Evolutionary conservation across 495 filamentous ascomycete species (phyloP).

Genomic region (Poronia punctata): DNA sequence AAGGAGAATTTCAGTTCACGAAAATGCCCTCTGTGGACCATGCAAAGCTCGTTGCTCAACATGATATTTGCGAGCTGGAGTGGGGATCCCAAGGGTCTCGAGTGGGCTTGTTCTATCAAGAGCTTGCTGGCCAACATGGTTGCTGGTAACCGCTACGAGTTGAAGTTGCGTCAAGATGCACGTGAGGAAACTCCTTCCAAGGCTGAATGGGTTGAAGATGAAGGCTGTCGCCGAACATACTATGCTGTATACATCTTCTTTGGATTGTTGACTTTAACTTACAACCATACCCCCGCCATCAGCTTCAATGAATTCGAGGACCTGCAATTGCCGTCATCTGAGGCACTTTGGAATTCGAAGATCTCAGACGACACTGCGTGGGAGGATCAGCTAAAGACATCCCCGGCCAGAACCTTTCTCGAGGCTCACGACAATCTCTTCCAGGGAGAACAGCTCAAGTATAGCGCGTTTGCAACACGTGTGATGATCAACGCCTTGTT

Average conservation of each 20-base stretch:
- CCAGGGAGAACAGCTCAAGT: slow-evolving; percentile 82
- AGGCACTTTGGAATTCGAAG: slow-evolving; percentile 89
- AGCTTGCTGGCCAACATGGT: slow-evolving; percentile 98
- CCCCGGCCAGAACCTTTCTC: slow-evolving; percentile 74
- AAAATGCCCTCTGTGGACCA: slow-evolving; percentile 95
- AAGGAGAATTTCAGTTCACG: slow-evolving; percentile 98
- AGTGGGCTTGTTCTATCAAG: slow-evolving; percentile 99
- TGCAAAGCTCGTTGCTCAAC: slow-evolving; percentile 92
- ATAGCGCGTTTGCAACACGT: slow-evolving; percentile 95
- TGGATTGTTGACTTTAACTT: slow-evolving; percentile 88
- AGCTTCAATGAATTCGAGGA: slow-evolving; percentile 97
- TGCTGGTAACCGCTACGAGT: slow-evolving; percentile 90
- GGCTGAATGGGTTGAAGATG: slow-evolving; percentile 93
- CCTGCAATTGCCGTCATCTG: slow-evolving; percentile 84
- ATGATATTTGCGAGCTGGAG: slow-evolving; percentile 99
- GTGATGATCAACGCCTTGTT: slow-evolving; percentile 99
- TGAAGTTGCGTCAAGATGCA: slow-evolving; percentile 84
- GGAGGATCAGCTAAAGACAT: slow-evolving; percentile 65
- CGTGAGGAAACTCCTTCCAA: slow-evolving; percentile 73
- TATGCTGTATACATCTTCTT: slow-evolving; percentile 99
- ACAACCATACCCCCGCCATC: slow-evolving; percentile 95
- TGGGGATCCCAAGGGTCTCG: slow-evolving; percentile 91
- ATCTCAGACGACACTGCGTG: slow-evolving; percentile 72
- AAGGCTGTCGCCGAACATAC: slow-evolving; percentile 93
- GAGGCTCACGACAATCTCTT: slow-evolving; percentile 92